Percentiles rank a stretch among this genome's conserved stretches.
These are phyloP conservation scores for Saccharomycopsis sp. DNA, from an alignment of 805 yeast species.

Conservation along the genomic window DNA sequence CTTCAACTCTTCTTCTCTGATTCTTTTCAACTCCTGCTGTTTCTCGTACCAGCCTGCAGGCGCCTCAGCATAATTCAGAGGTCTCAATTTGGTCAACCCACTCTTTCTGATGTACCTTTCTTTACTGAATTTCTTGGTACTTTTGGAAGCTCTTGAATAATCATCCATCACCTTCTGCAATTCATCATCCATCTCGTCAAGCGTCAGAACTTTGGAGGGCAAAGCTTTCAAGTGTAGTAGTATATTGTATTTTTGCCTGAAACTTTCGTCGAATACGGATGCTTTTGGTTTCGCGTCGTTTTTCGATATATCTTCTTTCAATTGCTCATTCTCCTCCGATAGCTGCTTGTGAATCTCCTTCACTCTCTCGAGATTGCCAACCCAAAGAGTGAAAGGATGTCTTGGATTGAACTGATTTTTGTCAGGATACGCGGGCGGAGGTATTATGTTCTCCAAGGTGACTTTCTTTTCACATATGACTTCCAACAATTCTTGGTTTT, in stretches of 20 bases:
- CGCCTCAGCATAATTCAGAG: slow-evolving; percentile 13
- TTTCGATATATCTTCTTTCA: slow-evolving; percentile 21
- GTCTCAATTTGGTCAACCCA: slow-evolving; percentile 7
- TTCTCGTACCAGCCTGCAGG: slow-evolving; percentile 19
- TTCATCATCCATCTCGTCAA: slow-evolving; percentile 4
- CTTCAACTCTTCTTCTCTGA: slow-evolving; percentile 21
- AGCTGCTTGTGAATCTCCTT: slow-evolving; percentile 17
- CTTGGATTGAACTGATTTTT: slow-evolving; percentile 1
- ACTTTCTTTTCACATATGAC: slow-evolving; percentile 38
- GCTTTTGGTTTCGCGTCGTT: slow-evolving; percentile 18
- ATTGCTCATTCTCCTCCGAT: slow-evolving; percentile 18
- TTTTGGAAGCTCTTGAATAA: not conserved
- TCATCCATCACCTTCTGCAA: not conserved
- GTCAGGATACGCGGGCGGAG: slow-evolving; percentile 29
- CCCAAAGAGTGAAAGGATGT: slow-evolving; percentile 13
- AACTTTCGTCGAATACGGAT: slow-evolving; percentile 13
- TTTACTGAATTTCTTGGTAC: not conserved
- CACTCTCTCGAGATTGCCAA: slow-evolving; percentile 15
- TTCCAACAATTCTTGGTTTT: slow-evolving; percentile 43
- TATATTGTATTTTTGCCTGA: not conserved
- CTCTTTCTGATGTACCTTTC: slow-evolving; percentile 4
- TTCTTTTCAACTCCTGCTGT: slow-evolving; percentile 11
- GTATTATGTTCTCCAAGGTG: slow-evolving; percentile 37
- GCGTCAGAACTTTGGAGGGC: not conserved
- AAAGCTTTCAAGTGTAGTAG: not conserved